A percentile compares a stretch with the other conserved stretches of the same genome.
phyloP scores from a whole-genome alignment of 768 basidiomycete genomes.

The Mycena belliarum region DNA sequence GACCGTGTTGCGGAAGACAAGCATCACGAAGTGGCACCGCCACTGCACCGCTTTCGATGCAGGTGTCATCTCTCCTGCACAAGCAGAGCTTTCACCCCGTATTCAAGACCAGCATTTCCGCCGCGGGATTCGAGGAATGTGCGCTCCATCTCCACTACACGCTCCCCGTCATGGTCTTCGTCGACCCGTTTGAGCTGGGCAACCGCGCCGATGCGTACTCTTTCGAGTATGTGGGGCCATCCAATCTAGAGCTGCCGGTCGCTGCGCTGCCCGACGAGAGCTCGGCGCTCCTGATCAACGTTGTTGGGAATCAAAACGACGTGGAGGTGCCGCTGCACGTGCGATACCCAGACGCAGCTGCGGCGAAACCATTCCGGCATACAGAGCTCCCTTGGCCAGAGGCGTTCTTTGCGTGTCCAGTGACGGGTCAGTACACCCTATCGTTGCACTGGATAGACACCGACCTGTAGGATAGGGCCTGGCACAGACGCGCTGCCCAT shows the following conservation, averaged over 20 bases:
- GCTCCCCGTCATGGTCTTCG: slow-evolving; percentile 45
- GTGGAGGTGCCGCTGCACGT: slow-evolving; percentile 48
- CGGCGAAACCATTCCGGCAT: slow-evolving; percentile 27
- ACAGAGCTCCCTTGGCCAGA: slow-evolving; percentile 38
- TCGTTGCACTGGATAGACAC: background rate
- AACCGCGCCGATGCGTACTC: slow-evolving; percentile 38
- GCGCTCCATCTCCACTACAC: slow-evolving; percentile 39
- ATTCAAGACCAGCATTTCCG: slow-evolving; percentile 31
- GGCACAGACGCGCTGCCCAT: background rate
- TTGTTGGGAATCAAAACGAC: slow-evolving; percentile 12
- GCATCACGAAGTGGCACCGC: background rate
- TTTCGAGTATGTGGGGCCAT: slow-evolving; percentile 41
- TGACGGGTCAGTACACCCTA: slow-evolving; percentile 16
- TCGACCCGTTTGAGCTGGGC: slow-evolving; percentile 50
- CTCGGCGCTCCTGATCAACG: slow-evolving; percentile 29
- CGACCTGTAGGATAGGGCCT: background rate
- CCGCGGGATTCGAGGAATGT: slow-evolving; percentile 28
- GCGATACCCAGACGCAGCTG: slow-evolving; percentile 38
- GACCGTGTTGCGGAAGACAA: no score
- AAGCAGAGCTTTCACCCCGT: slow-evolving; percentile 42
- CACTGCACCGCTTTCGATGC: background rate
- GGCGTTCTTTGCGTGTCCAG: slow-evolving; percentile 42
- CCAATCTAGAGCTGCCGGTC: slow-evolving; percentile 52
- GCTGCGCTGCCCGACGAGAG: slow-evolving; percentile 21
- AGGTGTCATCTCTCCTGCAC: slow-evolving; percentile 31